These are phyloP conservation scores for Tetratostichococcus sp. DNA, from an alignment of 139 green algal species.

Conservation along the genomic window DNA sequence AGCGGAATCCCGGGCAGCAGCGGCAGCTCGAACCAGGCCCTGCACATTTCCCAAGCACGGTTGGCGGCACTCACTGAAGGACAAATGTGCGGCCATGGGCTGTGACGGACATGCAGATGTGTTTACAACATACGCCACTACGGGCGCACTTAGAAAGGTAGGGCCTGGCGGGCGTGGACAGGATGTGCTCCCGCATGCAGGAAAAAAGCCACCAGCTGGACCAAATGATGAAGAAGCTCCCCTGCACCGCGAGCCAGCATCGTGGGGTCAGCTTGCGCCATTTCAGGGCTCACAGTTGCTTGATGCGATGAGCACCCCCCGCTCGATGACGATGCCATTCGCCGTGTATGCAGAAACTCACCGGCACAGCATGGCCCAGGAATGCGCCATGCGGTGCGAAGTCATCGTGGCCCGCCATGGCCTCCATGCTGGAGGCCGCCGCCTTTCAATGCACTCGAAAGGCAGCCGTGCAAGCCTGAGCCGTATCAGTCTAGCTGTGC, in stretches of 20 bases:
- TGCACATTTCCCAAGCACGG: no score
- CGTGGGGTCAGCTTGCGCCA: no score
- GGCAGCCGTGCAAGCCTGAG: no score
- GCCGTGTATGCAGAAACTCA: no score
- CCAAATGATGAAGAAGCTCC: constrained; percentile 35
- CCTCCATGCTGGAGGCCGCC: neutral
- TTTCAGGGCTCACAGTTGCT: no score
- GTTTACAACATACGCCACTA: no score
- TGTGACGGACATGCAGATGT: no score
- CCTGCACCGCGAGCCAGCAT: neutral
- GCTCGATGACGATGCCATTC: no score
- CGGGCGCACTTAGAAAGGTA: neutral
- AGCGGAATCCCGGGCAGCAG: constrained; percentile 24
- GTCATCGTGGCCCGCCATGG: neutral
- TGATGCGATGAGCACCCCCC: no score
- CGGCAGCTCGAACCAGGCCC: constrained; percentile 30
- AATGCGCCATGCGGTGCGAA: neutral
- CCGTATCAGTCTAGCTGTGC: no score
- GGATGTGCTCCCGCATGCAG: constrained; percentile 23
- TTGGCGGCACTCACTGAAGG: no score
- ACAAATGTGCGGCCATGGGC: no score
- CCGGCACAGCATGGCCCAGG: neutral
- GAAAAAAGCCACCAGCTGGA: constrained; percentile 46
- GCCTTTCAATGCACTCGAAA: neutral
- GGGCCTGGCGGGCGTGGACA: neutral